Conservation (phyloP, 2,329 filamentous ascomycete species). For the Didymella pomorum region DNA sequence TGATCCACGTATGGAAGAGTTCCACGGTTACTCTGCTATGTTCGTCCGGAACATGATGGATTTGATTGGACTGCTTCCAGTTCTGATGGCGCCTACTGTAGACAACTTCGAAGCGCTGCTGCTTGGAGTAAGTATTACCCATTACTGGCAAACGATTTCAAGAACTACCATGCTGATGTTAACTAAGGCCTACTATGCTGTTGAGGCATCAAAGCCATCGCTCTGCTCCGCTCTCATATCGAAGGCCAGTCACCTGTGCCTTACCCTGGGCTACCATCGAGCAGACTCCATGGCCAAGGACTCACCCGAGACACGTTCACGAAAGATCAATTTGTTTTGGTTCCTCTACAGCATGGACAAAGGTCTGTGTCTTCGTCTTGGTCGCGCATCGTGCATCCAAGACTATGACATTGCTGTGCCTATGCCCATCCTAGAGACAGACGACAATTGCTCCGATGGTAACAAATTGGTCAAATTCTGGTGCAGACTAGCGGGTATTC, state of each 20-base stretch:
- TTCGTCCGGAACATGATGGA: slow-evolving; percentile 41
- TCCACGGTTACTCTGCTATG: slow-evolving; percentile 29
- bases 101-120: slow-evolving; percentile 49
- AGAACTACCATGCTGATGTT: neutral
- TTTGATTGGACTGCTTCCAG: slow-evolving; percentile 37
- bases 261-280: slow-evolving; percentile 48
- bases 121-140: slow-evolving; percentile 31
- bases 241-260: slow-evolving; percentile 45
- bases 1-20: slow-evolving; percentile 24
- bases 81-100: slow-evolving; percentile 45
- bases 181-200: slow-evolving; percentile 35
- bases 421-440: slow-evolving; percentile 17
- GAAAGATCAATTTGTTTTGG: slow-evolving; percentile 47
- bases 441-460: slow-evolving; percentile 26
- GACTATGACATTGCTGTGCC: slow-evolving; percentile 44
- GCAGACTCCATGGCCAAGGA: slow-evolving; percentile 19
- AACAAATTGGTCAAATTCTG: slow-evolving; percentile 8
- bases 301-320: slow-evolving; percentile 3
- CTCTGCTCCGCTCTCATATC: slow-evolving; percentile 51
- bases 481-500: slow-evolving; percentile 29
- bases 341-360: slow-evolving; percentile 50
- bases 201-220: slow-evolving; percentile 46
- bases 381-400: slow-evolving; percentile 45
- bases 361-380: slow-evolving; percentile 49
- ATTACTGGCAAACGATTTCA: neutral